Evolutionary conservation across 2,329 filamentous ascomycete species (phyloP).

Genomic region (Sphaceloma murrayae): DNA sequence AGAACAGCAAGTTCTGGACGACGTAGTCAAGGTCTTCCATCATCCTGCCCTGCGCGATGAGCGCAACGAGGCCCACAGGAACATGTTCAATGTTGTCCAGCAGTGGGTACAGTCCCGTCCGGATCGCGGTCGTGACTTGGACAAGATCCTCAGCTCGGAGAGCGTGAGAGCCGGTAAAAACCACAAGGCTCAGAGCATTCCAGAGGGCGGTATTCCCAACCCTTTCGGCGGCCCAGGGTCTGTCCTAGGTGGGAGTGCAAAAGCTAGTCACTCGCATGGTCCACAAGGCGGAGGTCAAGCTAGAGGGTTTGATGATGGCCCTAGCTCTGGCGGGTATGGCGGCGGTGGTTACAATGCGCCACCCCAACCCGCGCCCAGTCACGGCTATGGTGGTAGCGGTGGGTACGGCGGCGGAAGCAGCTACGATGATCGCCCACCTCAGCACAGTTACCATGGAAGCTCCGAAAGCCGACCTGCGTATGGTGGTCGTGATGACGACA

Average conservation of each 20-base stretch:
- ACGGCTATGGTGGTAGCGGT: conserved; percentile 1
- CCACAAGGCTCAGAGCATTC: conserved; percentile 39
- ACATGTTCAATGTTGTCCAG: conserved; percentile 82
- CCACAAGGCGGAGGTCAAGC: conserved; percentile 7
- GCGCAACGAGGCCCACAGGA: conserved; percentile 65
- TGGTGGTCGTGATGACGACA: conserved; percentile 9
- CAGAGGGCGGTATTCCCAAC: conserved; percentile 18
- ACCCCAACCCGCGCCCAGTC: neutral
- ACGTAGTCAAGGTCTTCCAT: conserved; percentile 77
- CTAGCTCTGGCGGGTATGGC: conserved; percentile 3
- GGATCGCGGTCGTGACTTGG: conserved; percentile 56
- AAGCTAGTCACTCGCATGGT: conserved; percentile 4
- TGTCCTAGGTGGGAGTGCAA: conserved; percentile 6
- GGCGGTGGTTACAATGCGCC: neutral
- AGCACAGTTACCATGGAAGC: neutral
- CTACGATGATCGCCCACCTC: conserved; percentile 1
- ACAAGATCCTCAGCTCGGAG: conserved; percentile 68
- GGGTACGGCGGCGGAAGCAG: conserved; percentile 13
- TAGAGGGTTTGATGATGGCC: conserved; percentile 3
- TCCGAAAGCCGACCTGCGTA: neutral
- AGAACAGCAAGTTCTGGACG: conserved; percentile 72
- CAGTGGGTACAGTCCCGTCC: conserved; percentile 66
- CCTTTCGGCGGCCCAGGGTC: conserved; percentile 10
- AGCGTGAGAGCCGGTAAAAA: conserved; percentile 78
- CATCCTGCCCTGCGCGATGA: conserved; percentile 77